phyloP scores from a whole-genome alignment of 441 rosid species.

The Brassica balearica region DNA sequence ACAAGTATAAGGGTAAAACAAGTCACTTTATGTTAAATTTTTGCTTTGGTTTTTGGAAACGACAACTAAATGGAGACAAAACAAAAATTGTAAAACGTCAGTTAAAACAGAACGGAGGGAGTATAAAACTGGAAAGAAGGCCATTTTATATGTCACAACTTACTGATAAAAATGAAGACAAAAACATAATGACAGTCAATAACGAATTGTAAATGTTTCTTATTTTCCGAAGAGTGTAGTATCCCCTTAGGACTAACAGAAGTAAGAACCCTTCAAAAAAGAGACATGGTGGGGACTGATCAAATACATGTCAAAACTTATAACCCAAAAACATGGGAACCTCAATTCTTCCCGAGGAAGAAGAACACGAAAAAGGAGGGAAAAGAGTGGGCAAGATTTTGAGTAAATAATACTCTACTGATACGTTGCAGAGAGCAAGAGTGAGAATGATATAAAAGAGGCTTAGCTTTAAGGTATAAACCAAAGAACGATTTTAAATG shows the following conservation, averaged over 20 bases:
- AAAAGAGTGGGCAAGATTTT: conserved; percentile 11
- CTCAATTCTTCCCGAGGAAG: background rate
- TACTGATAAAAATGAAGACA: background rate
- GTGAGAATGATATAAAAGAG: conserved; percentile 10
- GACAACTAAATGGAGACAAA: no score
- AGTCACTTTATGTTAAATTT: no score
- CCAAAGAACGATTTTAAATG: conserved; percentile 46
- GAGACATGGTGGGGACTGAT: background rate
- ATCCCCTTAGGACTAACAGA: background rate
- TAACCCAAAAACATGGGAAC: conserved; percentile 20
- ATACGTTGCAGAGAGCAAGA: background rate
- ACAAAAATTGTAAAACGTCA: no score
- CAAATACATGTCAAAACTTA: conserved; percentile 37
- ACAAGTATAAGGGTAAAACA: no score
- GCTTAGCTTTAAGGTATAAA: conserved; percentile 4
- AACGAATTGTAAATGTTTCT: background rate
- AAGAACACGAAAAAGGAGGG: background rate
- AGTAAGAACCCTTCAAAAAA: background rate
- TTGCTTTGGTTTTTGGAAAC: no score
- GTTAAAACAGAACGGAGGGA: no score
- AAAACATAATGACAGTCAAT: background rate
- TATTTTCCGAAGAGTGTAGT: conserved; percentile 4
- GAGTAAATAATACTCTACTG: background rate
- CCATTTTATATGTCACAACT: background rate
- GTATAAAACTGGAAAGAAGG: background rate